These are phyloP conservation scores for Pichia sp. DNA, from an alignment of 1,139 yeast species.

Conservation along the genomic window DNA sequence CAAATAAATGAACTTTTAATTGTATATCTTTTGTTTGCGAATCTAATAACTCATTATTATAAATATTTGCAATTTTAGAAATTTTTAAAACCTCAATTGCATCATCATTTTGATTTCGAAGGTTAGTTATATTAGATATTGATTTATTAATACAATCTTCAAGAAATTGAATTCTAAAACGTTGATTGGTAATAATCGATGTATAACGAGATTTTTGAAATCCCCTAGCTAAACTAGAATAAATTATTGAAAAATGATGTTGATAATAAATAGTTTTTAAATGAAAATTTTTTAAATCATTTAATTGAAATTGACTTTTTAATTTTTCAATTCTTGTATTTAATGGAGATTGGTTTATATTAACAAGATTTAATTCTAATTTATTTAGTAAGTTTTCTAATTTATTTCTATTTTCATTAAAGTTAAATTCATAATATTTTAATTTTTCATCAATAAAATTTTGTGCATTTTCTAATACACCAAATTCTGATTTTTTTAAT, in stretches of 20 bases:
- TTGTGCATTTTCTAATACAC: slow-evolving; percentile 1
- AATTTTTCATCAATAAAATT: slow-evolving; percentile 3
- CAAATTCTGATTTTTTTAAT: slow-evolving; percentile 5
- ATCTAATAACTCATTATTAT: background rate
- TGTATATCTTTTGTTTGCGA: background rate
- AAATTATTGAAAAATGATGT: slow-evolving; percentile 11
- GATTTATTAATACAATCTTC: slow-evolving; percentile 8
- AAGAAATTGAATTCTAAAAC: slow-evolving; percentile 9
- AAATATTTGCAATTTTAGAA: slow-evolving; percentile 6
- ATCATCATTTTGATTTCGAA: slow-evolving; percentile 14
- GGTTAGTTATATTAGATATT: slow-evolving; percentile 5
- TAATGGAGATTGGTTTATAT: background rate
- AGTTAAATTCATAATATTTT: background rate
- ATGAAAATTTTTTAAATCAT: background rate
- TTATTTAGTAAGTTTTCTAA: background rate
- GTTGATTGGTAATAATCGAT: slow-evolving; percentile 7
- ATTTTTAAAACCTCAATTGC: slow-evolving; percentile 12
- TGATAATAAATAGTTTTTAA: background rate
- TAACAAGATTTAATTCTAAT: background rate
- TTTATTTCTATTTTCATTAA: background rate
- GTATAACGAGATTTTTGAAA: slow-evolving; percentile 6
- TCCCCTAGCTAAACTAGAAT: slow-evolving; percentile 3
- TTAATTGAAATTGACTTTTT: background rate
- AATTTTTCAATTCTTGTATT: too few species aligned
- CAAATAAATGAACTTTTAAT: slow-evolving; percentile 5